phyloP scores from a whole-genome alignment of 2,329 filamentous ascomycete genomes.

The Arthrobotrys sphaeroides region DNA sequence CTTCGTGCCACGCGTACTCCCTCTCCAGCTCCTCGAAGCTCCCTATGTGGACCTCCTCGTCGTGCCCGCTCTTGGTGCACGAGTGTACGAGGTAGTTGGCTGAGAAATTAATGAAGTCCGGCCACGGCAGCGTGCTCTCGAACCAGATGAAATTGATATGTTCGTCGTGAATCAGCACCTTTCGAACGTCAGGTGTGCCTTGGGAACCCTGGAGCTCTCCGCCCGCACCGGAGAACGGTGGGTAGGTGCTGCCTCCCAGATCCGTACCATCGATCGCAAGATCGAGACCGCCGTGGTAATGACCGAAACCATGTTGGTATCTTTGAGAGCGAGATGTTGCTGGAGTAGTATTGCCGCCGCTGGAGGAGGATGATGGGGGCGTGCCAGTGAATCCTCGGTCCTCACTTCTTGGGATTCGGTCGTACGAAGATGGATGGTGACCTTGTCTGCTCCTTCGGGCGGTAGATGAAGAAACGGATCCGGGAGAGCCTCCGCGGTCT shows the following conservation, averaged over 20 bases:
- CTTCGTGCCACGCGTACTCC: conserved; percentile 20
- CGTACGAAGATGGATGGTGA: conserved; percentile 16
- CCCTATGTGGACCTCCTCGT: conserved; percentile 2
- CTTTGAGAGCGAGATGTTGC: conserved; percentile 10
- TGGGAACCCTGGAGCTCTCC: not conserved
- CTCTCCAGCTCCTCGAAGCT: conserved; percentile 19
- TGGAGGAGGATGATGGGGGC: conserved; percentile 9
- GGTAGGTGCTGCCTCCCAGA: not conserved
- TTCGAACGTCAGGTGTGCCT: not conserved
- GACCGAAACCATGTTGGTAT: not conserved
- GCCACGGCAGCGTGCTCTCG: conserved; percentile 3
- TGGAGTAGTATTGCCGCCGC: conserved; percentile 21
- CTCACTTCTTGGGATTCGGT: conserved; percentile 12
- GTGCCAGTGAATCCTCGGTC: not conserved
- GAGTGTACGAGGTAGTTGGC: conserved; percentile 22
- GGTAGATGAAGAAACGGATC: not conserved
- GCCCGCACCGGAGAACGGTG: not conserved
- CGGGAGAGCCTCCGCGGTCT: conserved; percentile 14
- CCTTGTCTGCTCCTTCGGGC: conserved; percentile 9
- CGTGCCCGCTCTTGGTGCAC: conserved; percentile 16
- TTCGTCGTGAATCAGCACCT: conserved; percentile 31
- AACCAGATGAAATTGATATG: conserved; percentile 18
- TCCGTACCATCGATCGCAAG: not conserved
- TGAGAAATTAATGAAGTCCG: conserved; percentile 13
- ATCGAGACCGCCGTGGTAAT: not conserved